A percentile compares a stretch with the other conserved stretches of the same genome.
Evolutionary conservation across 1,139 yeast genomes (phyloP).

Genomic region (Diutina neorugosa): DNA sequence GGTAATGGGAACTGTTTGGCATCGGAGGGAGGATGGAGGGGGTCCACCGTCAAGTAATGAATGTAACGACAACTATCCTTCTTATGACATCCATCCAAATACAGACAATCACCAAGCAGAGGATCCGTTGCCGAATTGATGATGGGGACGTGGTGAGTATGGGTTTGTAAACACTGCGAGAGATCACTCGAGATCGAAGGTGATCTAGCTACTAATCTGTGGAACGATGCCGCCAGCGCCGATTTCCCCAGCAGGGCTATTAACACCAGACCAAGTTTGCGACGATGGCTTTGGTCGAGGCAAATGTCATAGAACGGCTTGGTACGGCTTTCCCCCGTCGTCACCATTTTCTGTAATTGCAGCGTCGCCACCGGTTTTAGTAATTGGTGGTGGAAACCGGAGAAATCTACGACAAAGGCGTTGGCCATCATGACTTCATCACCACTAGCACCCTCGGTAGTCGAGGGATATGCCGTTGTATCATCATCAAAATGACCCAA

Average conservation of each 20-base stretch:
- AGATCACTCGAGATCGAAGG: conserved; percentile 14
- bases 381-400: background rate
- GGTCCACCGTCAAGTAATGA: conserved; percentile 61
- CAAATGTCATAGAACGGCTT: conserved; percentile 45
- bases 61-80: conserved; percentile 68
- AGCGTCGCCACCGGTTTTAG: background rate
- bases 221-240: conserved; percentile 8
- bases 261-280: conserved; percentile 15
- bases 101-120: conserved; percentile 83
- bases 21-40: conserved; percentile 13
- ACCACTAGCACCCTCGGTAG: background rate
- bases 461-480: background rate
- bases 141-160: conserved; percentile 54
- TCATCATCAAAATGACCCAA: background rate
- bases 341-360: conserved; percentile 6
- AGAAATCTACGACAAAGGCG: background rate
- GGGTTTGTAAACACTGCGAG: conserved; percentile 30
- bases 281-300: conserved; percentile 32
- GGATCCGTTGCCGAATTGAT: conserved; percentile 44
- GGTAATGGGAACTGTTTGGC: conserved; percentile 6
- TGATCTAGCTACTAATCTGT: conserved; percentile 9
- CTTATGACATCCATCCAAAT: conserved; percentile 87
- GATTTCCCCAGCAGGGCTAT: conserved; percentile 6
- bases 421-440: background rate
- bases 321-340: conserved; percentile 20